phyloP scores from a whole-genome alignment of 805 yeast genomes.

The Wickerhamiella cacticola region DNA sequence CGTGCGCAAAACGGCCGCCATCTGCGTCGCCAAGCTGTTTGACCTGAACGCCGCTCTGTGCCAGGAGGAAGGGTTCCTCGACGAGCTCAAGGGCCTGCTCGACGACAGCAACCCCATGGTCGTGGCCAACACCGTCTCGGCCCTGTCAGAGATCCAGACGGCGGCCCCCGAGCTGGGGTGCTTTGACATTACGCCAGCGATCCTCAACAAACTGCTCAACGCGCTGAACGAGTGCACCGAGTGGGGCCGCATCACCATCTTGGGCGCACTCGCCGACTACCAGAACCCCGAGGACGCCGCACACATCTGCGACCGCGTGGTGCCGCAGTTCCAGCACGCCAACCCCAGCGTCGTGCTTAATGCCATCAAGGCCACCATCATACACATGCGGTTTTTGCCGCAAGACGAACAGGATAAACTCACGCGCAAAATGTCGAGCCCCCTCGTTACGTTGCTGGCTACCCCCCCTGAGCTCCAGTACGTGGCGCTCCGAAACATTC shows the following conservation, averaged over 20 bases:
- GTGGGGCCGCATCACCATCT: constrained; percentile 92
- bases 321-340: constrained; percentile 93
- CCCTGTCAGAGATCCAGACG: constrained; percentile 72
- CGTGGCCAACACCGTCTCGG: constrained; percentile 83
- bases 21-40: constrained; percentile 89
- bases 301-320: constrained; percentile 76
- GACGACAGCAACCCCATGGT: constrained; percentile 94
- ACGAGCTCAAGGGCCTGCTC: constrained; percentile 50
- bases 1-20: constrained; percentile 94
- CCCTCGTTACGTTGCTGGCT: constrained; percentile 74
- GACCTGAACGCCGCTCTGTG: constrained; percentile 74
- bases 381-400: constrained; percentile 37
- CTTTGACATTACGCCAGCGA: constrained; percentile 32
- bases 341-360: constrained; percentile 89
- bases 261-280: constrained; percentile 70
- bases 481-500: constrained; percentile 80
- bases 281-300: constrained; percentile 58
- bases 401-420: constrained; percentile 32
- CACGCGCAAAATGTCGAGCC: constrained; percentile 66
- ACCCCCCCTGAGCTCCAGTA: constrained; percentile 91
- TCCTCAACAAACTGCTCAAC: constrained; percentile 47
- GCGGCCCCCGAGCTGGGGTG: constrained; percentile 44
- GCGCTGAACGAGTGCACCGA: constrained; percentile 96
- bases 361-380: constrained; percentile 67
- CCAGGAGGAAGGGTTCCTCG: constrained; percentile 75